phyloP scores from a whole-genome alignment of 306 rosid species.

The Cicer arietinum region DNA sequence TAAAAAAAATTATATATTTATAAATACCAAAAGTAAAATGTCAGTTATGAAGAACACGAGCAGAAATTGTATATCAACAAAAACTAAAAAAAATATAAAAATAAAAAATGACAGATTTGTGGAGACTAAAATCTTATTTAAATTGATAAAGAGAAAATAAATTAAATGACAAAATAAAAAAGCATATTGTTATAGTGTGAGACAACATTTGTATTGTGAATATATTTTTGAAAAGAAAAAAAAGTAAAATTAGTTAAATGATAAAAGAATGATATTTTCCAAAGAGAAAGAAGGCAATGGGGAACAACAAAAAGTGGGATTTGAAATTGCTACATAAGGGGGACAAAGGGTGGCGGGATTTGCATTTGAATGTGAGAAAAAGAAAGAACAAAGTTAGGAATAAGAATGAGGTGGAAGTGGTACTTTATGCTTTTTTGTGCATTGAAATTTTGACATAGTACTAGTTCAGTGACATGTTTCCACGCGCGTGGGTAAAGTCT shows the following conservation, averaged over 20 bases:
- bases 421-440: constrained; percentile 4
- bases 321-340: constrained; percentile 51
- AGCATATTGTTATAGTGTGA: too few species aligned
- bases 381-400: background rate
- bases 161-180: background rate
- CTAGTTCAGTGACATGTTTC: constrained; percentile 52
- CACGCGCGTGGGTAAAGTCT: constrained; percentile 64
- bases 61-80: background rate
- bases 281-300: constrained; percentile 29
- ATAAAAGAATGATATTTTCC: constrained; percentile 41
- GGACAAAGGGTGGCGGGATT: constrained; percentile 70
- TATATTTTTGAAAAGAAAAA: background rate
- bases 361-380: constrained; percentile 69
- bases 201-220: too few species aligned
- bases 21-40: too few species aligned
- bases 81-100: background rate
- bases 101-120: too few species aligned
- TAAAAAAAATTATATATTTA: too few species aligned
- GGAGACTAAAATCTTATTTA: too few species aligned
- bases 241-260: constrained; percentile 33
- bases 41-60: too few species aligned
- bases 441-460: constrained; percentile 41
- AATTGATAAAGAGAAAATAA: background rate
- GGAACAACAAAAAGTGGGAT: constrained; percentile 44
- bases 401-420: background rate